phyloP scores from a whole-genome alignment of 768 basidiomycete genomes.

The Lactifluus volemus region DNA sequence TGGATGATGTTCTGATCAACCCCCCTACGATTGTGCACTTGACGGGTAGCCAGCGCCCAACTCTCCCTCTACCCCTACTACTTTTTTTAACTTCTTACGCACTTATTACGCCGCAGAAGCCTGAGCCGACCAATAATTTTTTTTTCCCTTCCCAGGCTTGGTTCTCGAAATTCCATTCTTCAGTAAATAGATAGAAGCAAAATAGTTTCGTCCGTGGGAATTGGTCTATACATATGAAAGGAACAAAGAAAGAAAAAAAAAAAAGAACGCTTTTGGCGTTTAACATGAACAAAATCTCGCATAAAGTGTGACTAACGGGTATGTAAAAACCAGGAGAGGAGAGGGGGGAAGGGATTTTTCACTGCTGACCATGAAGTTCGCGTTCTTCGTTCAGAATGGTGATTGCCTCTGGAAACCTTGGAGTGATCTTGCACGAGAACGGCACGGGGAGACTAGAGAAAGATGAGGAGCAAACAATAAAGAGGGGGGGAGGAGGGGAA shows the following conservation, averaged over 20 bases:
- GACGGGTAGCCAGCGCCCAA: too few relatives aligned
- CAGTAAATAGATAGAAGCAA: not conserved
- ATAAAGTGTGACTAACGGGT: not conserved
- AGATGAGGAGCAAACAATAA: not conserved
- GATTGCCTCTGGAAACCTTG: slow-evolving; percentile 18
- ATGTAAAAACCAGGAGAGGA: not conserved
- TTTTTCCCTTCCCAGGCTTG: not conserved
- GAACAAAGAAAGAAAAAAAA: not conserved
- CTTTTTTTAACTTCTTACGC: not conserved
- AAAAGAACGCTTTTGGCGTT: not conserved
- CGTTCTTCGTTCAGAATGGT: slow-evolving; percentile 12
- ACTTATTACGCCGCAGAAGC: slow-evolving; percentile 3
- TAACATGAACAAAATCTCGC: not conserved
- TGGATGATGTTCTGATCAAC: too few relatives aligned
- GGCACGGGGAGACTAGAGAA: slow-evolving; percentile 17
- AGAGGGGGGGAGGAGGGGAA: not conserved
- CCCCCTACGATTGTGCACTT: too few relatives aligned
- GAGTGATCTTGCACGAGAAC: slow-evolving; percentile 19
- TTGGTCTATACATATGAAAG: not conserved
- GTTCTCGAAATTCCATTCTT: not conserved
- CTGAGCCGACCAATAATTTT: not conserved
- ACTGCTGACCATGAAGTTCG: slow-evolving; percentile 5
- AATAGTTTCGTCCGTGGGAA: not conserved
- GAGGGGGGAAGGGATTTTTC: not conserved
- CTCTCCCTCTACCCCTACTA: too few relatives aligned